These are phyloP conservation scores for Pestalotiopsis sp. DNA, from an alignment of 2,329 filamentous ascomycete species.

Conservation along the genomic window DNA sequence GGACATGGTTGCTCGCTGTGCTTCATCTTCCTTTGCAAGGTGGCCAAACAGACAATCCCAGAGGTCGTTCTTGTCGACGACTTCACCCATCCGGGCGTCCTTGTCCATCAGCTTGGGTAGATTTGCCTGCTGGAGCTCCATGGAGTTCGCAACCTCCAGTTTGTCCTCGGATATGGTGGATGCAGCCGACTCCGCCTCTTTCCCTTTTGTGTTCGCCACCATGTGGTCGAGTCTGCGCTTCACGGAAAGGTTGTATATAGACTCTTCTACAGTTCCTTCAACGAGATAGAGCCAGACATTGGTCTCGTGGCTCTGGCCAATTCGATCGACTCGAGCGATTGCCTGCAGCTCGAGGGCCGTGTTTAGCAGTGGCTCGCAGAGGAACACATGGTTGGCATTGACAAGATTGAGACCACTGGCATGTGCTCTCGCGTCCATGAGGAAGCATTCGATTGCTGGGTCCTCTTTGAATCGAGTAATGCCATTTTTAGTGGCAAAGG, in stretches of 20 bases:
- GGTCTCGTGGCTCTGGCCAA: constrained; percentile 85
- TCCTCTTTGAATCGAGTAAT: constrained; percentile 79
- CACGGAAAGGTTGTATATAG: constrained; percentile 87
- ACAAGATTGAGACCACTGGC: constrained; percentile 89
- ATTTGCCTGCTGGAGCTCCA: constrained; percentile 76
- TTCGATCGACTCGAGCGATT: constrained; percentile 91
- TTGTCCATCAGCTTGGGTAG: constrained; percentile 72
- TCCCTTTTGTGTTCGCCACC: constrained; percentile 45
- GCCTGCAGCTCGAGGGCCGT: constrained; percentile 93
- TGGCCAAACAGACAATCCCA: constrained; percentile 87
- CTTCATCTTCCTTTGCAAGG: constrained; percentile 36
- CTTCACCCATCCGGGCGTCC: constrained; percentile 73
- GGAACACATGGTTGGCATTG: constrained; percentile 90
- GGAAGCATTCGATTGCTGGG: constrained; percentile 75
- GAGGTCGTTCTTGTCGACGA: constrained; percentile 76
- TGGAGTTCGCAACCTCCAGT: constrained; percentile 82
- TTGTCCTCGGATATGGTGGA: constrained; percentile 58
- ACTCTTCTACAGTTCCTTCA: constrained; percentile 88
- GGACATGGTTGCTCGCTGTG: constrained; percentile 13
- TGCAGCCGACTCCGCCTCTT: constrained; percentile 33
- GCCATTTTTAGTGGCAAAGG: constrained; percentile 69
- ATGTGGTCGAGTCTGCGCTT: constrained; percentile 79
- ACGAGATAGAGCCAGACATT: constrained; percentile 96
- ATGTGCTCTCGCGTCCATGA: constrained; percentile 87
- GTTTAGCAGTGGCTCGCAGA: constrained; percentile 92